Evolutionary conservation across 768 basidiomycete genomes (phyloP), one percentile per base, ranked within the genome.

Genomic region (Amanita thiersii): DNA sequence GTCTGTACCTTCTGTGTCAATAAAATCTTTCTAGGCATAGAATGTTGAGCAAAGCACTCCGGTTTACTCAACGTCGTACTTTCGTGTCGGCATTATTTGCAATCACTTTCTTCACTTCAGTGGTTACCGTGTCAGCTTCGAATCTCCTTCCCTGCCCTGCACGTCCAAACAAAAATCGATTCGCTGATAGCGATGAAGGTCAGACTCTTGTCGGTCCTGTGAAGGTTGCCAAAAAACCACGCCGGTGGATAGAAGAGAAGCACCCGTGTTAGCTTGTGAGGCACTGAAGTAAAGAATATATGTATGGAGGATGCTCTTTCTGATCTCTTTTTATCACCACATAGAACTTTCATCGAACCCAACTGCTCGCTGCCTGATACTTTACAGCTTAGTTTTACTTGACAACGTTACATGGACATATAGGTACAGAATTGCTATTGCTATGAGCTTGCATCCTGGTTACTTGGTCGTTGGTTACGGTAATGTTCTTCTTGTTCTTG

Each of bases 191-290:
- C 35, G 68, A 67, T 19, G 52, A 51, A 42, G 56, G 53, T 37
- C 52, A 48, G 26, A 38, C 49, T 14, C 34, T 50, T 34, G 50
- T 50, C 46, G 43, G 28, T 10, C 9, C 21, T 7, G 70, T 79
- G 19, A 70, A 69, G 15, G 73, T 80, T 10, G 56, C 61, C 50
- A 86, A 77, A 62, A 65, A 72, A 39, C 80, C 82, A 9, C 70
- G 76, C 52, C 70, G 83, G 49, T 90, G 87, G 87, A 88, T 90
- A 56, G 81, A 87, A 61, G 87, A 90, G 60, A 82, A 62, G 44
- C 53, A 62, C 33, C 71, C 66, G 4, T 55, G 23, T 26, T 43
- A 36, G 26, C 33, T 5, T 4, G 14, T 26, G 12, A 28, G 26
- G 26, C n/a, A n/a, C n/a, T n/a, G n/a, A n/a, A n/a, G n/a, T n/a